These are phyloP conservation scores for Rhodotorula sp. DNA, from an alignment of 1,284 basidiomycete species.

Conservation along the genomic window DNA sequence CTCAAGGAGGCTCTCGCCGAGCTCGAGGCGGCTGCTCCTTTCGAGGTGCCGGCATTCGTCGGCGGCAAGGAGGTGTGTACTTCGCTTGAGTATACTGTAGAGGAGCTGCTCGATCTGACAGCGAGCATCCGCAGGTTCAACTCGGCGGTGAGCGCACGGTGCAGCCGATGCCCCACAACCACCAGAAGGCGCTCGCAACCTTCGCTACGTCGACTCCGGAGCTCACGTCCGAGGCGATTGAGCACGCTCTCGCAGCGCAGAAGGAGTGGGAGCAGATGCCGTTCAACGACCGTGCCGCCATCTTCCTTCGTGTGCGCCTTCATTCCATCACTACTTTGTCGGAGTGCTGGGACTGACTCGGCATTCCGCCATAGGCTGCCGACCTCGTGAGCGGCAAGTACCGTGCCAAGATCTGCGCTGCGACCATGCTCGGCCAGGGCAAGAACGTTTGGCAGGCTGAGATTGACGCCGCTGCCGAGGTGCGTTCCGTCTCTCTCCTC, in stretches of 20 bases:
- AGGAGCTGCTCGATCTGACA: neutral
- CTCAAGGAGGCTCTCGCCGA: constrained; percentile 74
- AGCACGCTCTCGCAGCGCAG: constrained; percentile 84
- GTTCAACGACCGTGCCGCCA: constrained; percentile 89
- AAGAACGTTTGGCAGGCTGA: constrained; percentile 99
- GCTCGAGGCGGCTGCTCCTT: constrained; percentile 80
- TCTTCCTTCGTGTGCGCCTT: constrained; percentile 75
- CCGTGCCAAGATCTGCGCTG: constrained; percentile 73
- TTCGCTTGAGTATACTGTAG: neutral
- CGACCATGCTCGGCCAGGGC: constrained; percentile 96
- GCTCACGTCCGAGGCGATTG: constrained; percentile 78
- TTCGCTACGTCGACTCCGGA: constrained; percentile 83
- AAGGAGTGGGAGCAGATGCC: constrained; percentile 87
- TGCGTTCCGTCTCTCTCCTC: constrained; percentile 46
- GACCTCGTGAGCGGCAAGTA: constrained; percentile 87
- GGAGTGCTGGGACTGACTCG: neutral
- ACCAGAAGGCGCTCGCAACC: constrained; percentile 74
- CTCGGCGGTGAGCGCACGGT: constrained; percentile 55
- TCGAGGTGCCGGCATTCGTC: constrained; percentile 88
- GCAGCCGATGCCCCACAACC: constrained; percentile 81
- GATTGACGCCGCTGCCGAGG: constrained; percentile 98
- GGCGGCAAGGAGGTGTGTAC: constrained; percentile 78
- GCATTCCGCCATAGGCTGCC: constrained; percentile 60
- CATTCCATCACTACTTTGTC: neutral
- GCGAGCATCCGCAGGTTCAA: constrained; percentile 58